A percentile compares a stretch with the other conserved stretches of the same genome.
These are phyloP conservation scores for Cerrena zonata DNA, from an alignment of 1,284 basidiomycete genomes.

Conservation along the genomic window DNA sequence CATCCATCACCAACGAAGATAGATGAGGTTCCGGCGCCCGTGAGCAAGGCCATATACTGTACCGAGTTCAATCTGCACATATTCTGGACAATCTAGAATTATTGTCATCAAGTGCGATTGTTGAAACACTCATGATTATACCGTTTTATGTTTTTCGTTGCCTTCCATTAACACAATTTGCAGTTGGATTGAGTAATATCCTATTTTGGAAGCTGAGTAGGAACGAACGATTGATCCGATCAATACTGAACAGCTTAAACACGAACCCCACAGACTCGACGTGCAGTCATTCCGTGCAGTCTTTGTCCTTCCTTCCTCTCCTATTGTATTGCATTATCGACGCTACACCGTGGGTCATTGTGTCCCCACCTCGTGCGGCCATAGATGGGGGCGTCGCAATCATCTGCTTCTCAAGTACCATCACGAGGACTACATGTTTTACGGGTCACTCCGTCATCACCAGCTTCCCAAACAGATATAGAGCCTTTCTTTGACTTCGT, in stretches of 20 bases:
- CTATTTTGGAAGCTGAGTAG: constrained; percentile 1
- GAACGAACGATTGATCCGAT: constrained; percentile 1
- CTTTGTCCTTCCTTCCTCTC: background rate
- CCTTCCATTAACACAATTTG: too few relatives aligned
- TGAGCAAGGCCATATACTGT: too few relatives aligned
- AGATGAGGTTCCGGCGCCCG: too few relatives aligned
- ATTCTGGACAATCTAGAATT: too few relatives aligned
- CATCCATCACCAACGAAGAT: too few relatives aligned
- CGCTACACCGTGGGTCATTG: background rate
- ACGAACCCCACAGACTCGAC: background rate
- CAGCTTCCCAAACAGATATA: constrained; percentile 78
- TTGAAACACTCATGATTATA: too few relatives aligned
- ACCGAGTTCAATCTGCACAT: too few relatives aligned
- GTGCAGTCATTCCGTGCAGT: background rate
- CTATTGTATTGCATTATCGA: background rate
- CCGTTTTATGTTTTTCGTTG: too few relatives aligned
- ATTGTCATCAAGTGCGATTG: too few relatives aligned
- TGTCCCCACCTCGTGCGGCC: background rate
- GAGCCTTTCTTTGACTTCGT: constrained; percentile 98
- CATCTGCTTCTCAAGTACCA: constrained; percentile 52
- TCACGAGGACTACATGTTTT: constrained; percentile 76
- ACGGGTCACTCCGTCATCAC: constrained; percentile 81
- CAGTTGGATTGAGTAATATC: background rate
- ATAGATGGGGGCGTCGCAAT: constrained; percentile 70
- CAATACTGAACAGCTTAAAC: too few relatives aligned